Conservation (phyloP, 768 basidiomycete species). For the Fibroporia radiculosa region DNA sequence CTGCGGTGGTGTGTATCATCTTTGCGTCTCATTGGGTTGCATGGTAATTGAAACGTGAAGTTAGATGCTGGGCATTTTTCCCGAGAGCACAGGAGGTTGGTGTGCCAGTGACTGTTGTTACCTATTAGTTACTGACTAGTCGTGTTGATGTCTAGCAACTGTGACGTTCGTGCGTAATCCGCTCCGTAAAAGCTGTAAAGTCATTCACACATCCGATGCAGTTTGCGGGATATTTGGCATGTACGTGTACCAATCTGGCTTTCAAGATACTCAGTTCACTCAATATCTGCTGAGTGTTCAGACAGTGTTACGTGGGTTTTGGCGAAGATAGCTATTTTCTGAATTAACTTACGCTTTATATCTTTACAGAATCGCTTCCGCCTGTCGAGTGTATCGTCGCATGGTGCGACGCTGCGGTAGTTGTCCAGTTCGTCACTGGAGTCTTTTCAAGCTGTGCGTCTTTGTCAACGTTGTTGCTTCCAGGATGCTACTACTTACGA, state of each 20-base stretch:
- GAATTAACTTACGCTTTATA: not conserved
- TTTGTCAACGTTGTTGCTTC: not conserved
- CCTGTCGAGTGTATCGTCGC: constrained; percentile 6
- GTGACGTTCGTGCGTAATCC: not conserved
- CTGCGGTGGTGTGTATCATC: too few relatives aligned
- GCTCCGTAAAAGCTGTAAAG: not conserved
- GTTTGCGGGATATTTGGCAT: not conserved
- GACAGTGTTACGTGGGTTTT: not conserved
- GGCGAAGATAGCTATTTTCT: not conserved
- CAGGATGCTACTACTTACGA: not conserved
- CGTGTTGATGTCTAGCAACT: not conserved
- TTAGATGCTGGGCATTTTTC: too few relatives aligned
- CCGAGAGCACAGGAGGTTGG: too few relatives aligned
- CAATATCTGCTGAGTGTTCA: not conserved
- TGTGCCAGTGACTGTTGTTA: too few relatives aligned
- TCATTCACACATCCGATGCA: not conserved
- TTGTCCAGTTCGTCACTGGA: constrained; percentile 2
- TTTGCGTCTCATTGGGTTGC: too few relatives aligned
- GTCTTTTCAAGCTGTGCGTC: not conserved
- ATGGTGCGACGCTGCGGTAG: not conserved
- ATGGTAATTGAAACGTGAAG: too few relatives aligned
- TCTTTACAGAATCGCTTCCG: constrained; percentile 1
- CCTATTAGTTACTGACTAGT: too few relatives aligned
- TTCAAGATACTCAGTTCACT: not conserved
- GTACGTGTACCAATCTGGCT: not conserved